These are phyloP conservation scores for Bipolaris bicolor DNA, from an alignment of 2,329 filamentous ascomycete species.

Conservation along the genomic window DNA sequence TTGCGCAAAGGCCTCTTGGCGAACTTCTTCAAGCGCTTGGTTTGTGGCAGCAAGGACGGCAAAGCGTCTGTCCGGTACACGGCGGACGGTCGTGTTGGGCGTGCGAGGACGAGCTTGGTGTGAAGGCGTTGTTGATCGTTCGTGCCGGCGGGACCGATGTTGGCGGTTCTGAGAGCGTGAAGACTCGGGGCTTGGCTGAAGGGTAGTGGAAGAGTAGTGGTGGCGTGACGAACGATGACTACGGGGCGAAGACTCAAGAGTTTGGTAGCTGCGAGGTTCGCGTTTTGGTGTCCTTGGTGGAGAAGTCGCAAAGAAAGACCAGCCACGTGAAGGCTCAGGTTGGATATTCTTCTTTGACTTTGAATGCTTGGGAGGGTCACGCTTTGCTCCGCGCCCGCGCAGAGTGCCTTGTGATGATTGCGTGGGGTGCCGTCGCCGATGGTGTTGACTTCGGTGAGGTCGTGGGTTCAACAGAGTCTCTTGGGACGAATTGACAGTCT, in stretches of 20 bases:
- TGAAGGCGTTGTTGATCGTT: conserved; percentile 27
- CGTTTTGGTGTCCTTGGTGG: conserved; percentile 38
- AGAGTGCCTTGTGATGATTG: conserved; percentile 44
- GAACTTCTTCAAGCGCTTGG: conserved; percentile 43
- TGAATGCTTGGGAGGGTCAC: conserved; percentile 40
- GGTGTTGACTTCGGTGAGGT: conserved; percentile 42
- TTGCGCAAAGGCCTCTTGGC: conserved; percentile 45
- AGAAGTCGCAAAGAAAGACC: conserved; percentile 41
- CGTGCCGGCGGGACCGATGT: conserved; percentile 38
- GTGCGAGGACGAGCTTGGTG: conserved; percentile 40
- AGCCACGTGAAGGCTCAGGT: conserved; percentile 33
- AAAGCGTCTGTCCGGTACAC: conserved; percentile 47
- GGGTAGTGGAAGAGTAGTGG: conserved; percentile 24
- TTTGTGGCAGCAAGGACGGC: conserved; percentile 48
- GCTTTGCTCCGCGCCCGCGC: conserved; percentile 45
- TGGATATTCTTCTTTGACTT: conserved; percentile 40
- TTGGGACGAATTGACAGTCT: conserved; percentile 39
- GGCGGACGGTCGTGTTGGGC: conserved; percentile 43
- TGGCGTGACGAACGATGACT: conserved; percentile 38
- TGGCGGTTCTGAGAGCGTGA: conserved; percentile 34
- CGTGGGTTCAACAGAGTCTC: conserved; percentile 47
- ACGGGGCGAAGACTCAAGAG: conserved; percentile 37
- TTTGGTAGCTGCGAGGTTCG: conserved; percentile 33
- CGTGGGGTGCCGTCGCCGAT: conserved; percentile 42
- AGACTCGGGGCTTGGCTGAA: conserved; percentile 20